Conservation (phyloP, 768 basidiomycete species). For the Phanerochaete sordida region DNA sequence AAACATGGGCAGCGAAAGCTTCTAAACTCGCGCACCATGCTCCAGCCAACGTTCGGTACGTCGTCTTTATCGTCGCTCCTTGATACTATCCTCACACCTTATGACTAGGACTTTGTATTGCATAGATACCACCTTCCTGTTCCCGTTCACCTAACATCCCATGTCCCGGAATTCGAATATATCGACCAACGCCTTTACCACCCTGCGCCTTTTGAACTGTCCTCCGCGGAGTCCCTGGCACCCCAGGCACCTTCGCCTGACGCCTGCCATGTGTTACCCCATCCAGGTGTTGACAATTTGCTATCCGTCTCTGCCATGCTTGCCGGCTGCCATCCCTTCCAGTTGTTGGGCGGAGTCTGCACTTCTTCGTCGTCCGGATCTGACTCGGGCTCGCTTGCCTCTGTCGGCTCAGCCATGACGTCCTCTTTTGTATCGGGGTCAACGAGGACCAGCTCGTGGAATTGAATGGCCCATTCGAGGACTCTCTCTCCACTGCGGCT, state of each 20-base stretch:
- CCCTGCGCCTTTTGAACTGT: background rate
- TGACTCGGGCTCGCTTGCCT: background rate
- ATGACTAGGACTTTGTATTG: background rate
- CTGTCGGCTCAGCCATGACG: background rate
- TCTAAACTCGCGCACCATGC: background rate
- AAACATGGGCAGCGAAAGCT: background rate
- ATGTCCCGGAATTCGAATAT: background rate
- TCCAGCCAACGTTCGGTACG: background rate
- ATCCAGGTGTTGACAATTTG: background rate
- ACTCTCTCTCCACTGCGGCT: constrained; percentile 13
- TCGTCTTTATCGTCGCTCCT: too few relatives aligned
- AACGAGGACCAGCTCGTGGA: background rate
- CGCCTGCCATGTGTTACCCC: background rate
- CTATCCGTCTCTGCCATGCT: background rate
- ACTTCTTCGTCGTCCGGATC: background rate
- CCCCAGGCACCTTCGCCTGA: background rate
- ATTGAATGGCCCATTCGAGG: background rate
- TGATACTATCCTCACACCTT: background rate
- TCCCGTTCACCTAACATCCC: background rate
- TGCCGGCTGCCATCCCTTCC: background rate
- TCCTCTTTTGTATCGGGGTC: constrained; percentile 17
- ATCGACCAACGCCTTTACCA: background rate
- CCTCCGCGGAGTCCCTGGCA: background rate
- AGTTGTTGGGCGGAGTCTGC: background rate
- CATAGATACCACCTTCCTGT: background rate